A percentile compares a stretch with the other conserved stretches of the same genome.
Evolutionary conservation across 2,329 filamentous ascomycete species (phyloP).

Genomic region (Lasiodiplodia sp.): DNA sequence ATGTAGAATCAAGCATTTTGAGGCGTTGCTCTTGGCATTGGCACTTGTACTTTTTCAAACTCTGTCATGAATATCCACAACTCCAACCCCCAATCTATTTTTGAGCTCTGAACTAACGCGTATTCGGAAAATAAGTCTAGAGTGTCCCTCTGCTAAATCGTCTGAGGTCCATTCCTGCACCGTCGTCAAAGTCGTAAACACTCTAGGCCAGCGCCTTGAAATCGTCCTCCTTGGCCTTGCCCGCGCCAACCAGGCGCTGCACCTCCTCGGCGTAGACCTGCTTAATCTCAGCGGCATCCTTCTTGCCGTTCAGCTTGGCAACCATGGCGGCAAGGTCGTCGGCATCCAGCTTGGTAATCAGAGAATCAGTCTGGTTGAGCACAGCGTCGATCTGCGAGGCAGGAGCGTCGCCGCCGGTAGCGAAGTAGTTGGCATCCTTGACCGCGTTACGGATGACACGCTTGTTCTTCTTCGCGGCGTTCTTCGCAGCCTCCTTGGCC

Average conservation of each 20-base stretch:
- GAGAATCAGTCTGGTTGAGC: conserved; percentile 81
- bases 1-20: background rate
- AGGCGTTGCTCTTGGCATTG: background rate
- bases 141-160: background rate
- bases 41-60: background rate
- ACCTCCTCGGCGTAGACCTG: conserved; percentile 79
- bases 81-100: conserved; percentile 7
- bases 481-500: conserved; percentile 98
- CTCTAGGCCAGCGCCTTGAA: conserved; percentile 65
- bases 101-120: conserved; percentile 11
- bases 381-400: conserved; percentile 81
- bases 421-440: conserved; percentile 99
- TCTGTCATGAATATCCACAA: background rate
- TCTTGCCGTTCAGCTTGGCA: conserved; percentile 77
- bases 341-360: conserved; percentile 87
- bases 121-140: conserved; percentile 3
- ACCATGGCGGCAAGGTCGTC: conserved; percentile 90
- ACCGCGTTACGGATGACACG: conserved; percentile 90
- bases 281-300: conserved; percentile 86
- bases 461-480: conserved; percentile 99
- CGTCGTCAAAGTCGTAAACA: background rate
- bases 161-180: conserved; percentile 1
- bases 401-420: conserved; percentile 70
- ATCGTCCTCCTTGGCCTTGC: conserved; percentile 87
- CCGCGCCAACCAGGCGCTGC: conserved; percentile 77